A percentile compares a stretch with the other conserved stretches of the same genome.
Conservation (phyloP, 768 basidiomycete species). For the Russula vinacea region DNA sequence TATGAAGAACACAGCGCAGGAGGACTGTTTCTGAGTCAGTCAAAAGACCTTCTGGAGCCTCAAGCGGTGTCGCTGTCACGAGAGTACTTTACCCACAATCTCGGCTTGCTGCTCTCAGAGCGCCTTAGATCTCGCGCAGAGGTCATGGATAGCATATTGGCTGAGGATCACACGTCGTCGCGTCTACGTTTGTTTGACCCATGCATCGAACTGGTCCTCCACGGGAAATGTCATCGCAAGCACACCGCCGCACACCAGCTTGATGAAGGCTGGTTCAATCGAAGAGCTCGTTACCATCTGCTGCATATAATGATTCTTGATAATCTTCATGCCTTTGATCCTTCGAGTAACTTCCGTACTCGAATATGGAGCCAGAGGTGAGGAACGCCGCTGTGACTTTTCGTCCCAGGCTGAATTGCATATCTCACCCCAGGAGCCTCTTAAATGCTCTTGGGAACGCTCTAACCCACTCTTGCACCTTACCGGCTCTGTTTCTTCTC, state of each 20-base stretch:
- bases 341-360: background rate
- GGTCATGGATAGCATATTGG: background rate
- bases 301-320: slow-evolving; percentile 51
- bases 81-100: background rate
- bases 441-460: slow-evolving; percentile 44
- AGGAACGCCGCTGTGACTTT: background rate
- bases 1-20: background rate
- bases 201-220: slow-evolving; percentile 36
- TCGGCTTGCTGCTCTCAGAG: slow-evolving; percentile 1
- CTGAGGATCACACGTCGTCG: background rate
- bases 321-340: slow-evolving; percentile 27
- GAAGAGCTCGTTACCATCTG: slow-evolving; percentile 45
- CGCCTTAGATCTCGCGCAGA: slow-evolving; percentile 8
- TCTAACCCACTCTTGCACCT: slow-evolving; percentile 45
- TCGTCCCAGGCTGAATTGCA: background rate
- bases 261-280: slow-evolving; percentile 40
- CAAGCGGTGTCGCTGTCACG: background rate
- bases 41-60: background rate
- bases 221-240: slow-evolving; percentile 37
- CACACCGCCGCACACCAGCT: slow-evolving; percentile 39
- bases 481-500: slow-evolving; percentile 44
- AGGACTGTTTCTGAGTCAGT: background rate
- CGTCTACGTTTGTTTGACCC: slow-evolving; percentile 15
- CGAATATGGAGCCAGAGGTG: slow-evolving; percentile 19
- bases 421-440: background rate